phyloP scores from a whole-genome alignment of 176 grass and related monocot genomes.

The Luzula sylvatica region DNA sequence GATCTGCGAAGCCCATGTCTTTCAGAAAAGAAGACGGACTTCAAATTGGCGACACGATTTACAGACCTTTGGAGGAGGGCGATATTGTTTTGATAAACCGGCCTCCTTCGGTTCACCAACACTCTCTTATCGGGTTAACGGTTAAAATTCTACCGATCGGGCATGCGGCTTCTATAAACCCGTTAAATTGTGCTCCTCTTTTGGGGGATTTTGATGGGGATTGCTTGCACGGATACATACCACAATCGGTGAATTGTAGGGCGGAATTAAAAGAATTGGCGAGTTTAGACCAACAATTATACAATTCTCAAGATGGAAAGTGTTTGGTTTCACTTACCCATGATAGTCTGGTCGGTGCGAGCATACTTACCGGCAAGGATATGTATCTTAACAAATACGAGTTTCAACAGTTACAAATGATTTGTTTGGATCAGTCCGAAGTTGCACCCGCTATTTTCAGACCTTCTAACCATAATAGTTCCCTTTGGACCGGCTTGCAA shows the following conservation, averaged over 20 bases:
- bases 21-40: constrained; percentile 49
- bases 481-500: constrained; percentile 73
- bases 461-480: constrained; percentile 19
- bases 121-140: constrained; percentile 75
- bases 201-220: constrained; percentile 94
- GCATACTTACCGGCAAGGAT: constrained; percentile 42
- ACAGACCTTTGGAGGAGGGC: constrained; percentile 66
- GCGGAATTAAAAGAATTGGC: constrained; percentile 61
- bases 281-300: constrained; percentile 47
- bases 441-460: constrained; percentile 33
- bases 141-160: constrained; percentile 48
- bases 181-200: constrained; percentile 69
- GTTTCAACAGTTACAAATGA: constrained; percentile 70
- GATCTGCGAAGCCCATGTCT: constrained; percentile 37
- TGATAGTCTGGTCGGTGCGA: constrained; percentile 60
- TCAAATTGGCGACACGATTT: constrained; percentile 64
- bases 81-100: constrained; percentile 86
- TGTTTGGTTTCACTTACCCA: constrained; percentile 75
- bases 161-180: constrained; percentile 62
- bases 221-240: constrained; percentile 91
- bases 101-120: constrained; percentile 86
- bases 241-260: constrained; percentile 59
- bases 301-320: constrained; percentile 76
- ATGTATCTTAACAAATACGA: constrained; percentile 47
- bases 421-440: constrained; percentile 28